phyloP scores from a whole-genome alignment of 371 early-diverging fungal species.

The Mucor lusitanicus region DNA sequence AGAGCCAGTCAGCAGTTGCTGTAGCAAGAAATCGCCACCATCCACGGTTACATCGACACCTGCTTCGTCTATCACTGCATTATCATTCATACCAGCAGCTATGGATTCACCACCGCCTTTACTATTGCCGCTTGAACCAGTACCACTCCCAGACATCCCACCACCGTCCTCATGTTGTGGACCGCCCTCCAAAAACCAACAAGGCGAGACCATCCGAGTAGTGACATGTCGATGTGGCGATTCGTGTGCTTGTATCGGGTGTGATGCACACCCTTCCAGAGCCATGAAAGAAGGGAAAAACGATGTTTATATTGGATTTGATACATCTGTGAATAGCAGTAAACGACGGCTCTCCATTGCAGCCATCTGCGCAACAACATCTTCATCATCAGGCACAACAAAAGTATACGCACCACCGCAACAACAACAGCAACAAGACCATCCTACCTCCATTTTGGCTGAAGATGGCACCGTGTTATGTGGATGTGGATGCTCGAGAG shows the following conservation, averaged over 20 bases:
- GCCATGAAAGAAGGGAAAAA: constrained; percentile 39
- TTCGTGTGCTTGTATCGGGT: constrained; percentile 48
- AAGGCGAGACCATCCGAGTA: constrained; percentile 34
- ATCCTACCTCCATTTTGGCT: constrained; percentile 28
- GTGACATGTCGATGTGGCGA: constrained; percentile 56
- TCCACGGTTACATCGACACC: background rate
- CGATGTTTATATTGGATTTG: constrained; percentile 42
- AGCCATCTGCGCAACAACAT: background rate
- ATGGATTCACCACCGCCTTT: background rate
- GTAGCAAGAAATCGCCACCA: background rate
- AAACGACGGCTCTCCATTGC: constrained; percentile 11
- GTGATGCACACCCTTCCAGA: constrained; percentile 52
- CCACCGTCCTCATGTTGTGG: constrained; percentile 30
- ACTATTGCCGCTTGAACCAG: background rate
- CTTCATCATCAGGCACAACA: background rate
- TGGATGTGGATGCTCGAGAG: constrained; percentile 40
- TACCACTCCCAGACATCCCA: constrained; percentile 16
- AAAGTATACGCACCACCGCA: constrained; percentile 1
- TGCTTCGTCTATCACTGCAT: background rate
- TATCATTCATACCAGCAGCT: background rate
- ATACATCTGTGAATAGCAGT: background rate
- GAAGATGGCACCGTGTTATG: constrained; percentile 33
- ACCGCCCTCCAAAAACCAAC: constrained; percentile 28
- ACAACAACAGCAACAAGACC: constrained; percentile 1
- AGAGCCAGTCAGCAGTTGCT: background rate